Percentiles rank a stretch among this genome's conserved stretches.
Evolutionary conservation across 805 yeast species (phyloP).

Genomic region (Sugiyamaella qingdaonensis): DNA sequence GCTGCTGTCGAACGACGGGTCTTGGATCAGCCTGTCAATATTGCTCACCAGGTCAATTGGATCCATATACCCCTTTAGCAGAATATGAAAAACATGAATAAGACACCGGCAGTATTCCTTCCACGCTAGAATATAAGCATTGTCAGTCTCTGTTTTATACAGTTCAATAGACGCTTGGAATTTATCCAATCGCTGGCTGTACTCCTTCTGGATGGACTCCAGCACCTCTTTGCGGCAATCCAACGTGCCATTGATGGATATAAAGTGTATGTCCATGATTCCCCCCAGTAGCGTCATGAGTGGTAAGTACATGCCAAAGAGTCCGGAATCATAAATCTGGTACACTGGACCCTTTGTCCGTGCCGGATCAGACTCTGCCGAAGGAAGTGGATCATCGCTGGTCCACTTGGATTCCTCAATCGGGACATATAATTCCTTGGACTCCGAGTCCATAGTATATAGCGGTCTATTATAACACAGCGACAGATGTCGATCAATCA

Average conservation of each 20-base stretch:
- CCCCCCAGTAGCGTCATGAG: slow-evolving; percentile 33
- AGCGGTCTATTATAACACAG: slow-evolving; percentile 34
- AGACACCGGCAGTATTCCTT: slow-evolving; percentile 18
- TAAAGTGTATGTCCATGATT: slow-evolving; percentile 21
- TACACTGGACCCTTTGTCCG: slow-evolving; percentile 25
- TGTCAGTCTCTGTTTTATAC: slow-evolving; percentile 2
- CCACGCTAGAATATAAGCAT: slow-evolving; percentile 23
- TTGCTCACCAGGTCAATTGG: slow-evolving; percentile 25
- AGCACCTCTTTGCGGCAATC: slow-evolving; percentile 1
- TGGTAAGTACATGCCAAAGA: slow-evolving; percentile 39
- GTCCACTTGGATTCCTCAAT: slow-evolving; percentile 34
- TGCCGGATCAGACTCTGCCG: slow-evolving; percentile 30
- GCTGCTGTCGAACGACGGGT: slow-evolving; percentile 21
- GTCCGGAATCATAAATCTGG: slow-evolving; percentile 25
- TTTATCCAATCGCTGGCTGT: slow-evolving; percentile 3
- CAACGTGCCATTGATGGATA: slow-evolving; percentile 8
- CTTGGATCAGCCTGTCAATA: slow-evolving; percentile 19
- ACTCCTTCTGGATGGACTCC: neutral
- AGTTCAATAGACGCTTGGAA: slow-evolving; percentile 11
- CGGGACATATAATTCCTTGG: slow-evolving; percentile 32
- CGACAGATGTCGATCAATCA: slow-evolving; percentile 35
- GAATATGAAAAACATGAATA: slow-evolving; percentile 26
- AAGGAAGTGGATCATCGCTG: slow-evolving; percentile 23
- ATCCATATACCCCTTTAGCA: slow-evolving; percentile 27
- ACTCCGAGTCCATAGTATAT: slow-evolving; percentile 32